Evolutionary conservation across 2,329 filamentous ascomycete genomes (phyloP), one percentile per base, ranked within the genome.

Genomic region (Neofusicoccum cordaticola): DNA sequence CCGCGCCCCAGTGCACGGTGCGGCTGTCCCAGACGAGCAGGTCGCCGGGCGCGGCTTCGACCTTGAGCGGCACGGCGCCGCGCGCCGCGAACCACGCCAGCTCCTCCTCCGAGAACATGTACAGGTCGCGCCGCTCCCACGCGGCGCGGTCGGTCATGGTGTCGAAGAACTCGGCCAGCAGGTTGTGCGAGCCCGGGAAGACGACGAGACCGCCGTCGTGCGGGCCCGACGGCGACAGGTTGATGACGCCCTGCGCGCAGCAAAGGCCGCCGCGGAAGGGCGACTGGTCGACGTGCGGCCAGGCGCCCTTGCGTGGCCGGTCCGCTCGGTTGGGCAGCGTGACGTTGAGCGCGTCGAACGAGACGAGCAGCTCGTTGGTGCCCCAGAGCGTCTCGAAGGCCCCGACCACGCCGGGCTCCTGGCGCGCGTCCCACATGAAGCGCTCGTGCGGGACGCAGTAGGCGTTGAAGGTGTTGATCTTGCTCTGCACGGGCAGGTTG

Each of bases 171-270:
- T 77, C 71, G 17, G 75, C 71, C 11, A 69, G 73, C 0, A 75
- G 64, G 12, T 68, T 52, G 41, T 77, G 75, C 6, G 66, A 70
- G 7, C 75, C 74, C 27, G 72, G 72, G 64, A 71, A 74, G 7
- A 74, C 76, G 44, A 77, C 75, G 66, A 79, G 69, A 68, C 74
- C 70, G 17, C 76, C 77, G 63, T 79, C 76, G 6, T 77, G 68
- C 1, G 74, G 74, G 0, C 77, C 76, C 31, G 74, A 75, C 2
- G 72, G 74, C 3, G 73, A 66, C 6, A 81, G 67, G 69, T 85
- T 84, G 1, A 84, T 80, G 0, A 85, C 74, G 4, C 83, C 83
- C 66, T 85, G 83, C 2, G 83, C 73, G 67, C 83, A 85, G 2
- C 81, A 77, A 70, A 85, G 83, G 0, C 82, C 83, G 12, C 74